Base-by-base conservation (phyloP, 345 rosid genomes). In the Rhizophora mangle region DNA sequence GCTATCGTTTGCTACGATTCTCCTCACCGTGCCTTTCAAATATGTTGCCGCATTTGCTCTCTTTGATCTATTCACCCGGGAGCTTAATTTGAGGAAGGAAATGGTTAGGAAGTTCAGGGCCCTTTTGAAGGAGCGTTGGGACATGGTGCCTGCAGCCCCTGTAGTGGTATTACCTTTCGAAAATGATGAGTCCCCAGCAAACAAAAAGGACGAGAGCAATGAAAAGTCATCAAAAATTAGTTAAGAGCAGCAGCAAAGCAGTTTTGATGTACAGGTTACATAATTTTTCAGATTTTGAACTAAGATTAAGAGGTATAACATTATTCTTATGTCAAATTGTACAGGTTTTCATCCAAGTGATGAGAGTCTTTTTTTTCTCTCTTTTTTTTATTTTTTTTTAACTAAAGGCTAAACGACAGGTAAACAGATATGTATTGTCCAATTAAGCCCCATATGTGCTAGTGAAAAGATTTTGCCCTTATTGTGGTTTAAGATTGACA, bases 51-150 rank as follows among this genome's bases (percentile, higher is more conserved):
- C 93, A 10, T 87, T 81, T 76, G 76, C 89, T 72, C 72, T 94
- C 36, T 83, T 78, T 26, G 98, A 94, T 80, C 75, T 82, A 60
- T 94, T 94, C 79, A 94, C 97, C 6, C 86, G 87, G 70, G 95
- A 94, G 86, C 93, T 94, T 1, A 85, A 91, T 72, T 86, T 89
- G 80, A 86, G 97, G 60, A 86, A 78, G 78, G 88, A 86, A 73
- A 91, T 81, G 95, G 98, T 87, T 31, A 79, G 67, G 64, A 88
- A 67, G 77, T 87, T 94, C 72, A 78, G 67, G 47, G 81, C 76
- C 63, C 53, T 88, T 6, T 39, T 94, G 64, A 87, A 78, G 82
- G 97, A 94, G 68, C 95, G 97, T 13, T 94, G 98, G 97, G 83
- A 84, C 52, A 89, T 86, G 29, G 74, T 94, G 71, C 97, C 96